phyloP scores from a whole-genome alignment of 1,284 basidiomycete genomes.

The Boletus mariae region DNA sequence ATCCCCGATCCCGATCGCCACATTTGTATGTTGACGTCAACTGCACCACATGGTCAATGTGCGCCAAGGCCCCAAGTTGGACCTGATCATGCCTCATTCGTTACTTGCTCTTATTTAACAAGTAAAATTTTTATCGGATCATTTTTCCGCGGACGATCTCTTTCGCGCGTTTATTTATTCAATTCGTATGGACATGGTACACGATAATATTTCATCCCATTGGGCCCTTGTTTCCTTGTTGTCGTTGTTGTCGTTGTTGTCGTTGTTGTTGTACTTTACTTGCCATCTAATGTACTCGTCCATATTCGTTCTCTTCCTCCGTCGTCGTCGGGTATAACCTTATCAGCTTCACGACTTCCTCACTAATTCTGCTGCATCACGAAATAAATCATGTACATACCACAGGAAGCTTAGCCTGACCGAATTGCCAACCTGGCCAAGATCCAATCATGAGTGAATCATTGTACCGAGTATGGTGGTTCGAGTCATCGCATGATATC shows the following conservation, averaged over 20 bases:
- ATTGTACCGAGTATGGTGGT: too few species aligned
- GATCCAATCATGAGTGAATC: neutral
- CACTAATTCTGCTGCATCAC: neutral
- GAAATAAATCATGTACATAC: neutral
- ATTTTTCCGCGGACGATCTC: neutral
- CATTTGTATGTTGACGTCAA: slow-evolving; percentile 19
- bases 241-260: neutral
- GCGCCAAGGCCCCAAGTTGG: neutral
- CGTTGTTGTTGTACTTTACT: neutral
- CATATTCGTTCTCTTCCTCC: neutral
- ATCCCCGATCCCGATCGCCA: slow-evolving; percentile 22
- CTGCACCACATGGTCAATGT: slow-evolving; percentile 2
- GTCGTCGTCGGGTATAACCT: neutral
- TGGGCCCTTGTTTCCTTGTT: neutral
- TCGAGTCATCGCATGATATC: too few species aligned
- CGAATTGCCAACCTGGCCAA: neutral
- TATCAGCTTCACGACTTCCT: neutral
- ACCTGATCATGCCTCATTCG: neutral
- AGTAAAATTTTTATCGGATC: neutral
- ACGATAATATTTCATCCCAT: neutral
- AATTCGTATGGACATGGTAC: neutral
- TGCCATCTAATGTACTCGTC: neutral
- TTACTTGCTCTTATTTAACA: neutral
- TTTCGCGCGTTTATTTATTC: neutral
- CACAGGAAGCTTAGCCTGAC: neutral